Evolutionary conservation across 1,284 basidiomycete genomes (phyloP).

Genomic region (Cryptococcus sp.): DNA sequence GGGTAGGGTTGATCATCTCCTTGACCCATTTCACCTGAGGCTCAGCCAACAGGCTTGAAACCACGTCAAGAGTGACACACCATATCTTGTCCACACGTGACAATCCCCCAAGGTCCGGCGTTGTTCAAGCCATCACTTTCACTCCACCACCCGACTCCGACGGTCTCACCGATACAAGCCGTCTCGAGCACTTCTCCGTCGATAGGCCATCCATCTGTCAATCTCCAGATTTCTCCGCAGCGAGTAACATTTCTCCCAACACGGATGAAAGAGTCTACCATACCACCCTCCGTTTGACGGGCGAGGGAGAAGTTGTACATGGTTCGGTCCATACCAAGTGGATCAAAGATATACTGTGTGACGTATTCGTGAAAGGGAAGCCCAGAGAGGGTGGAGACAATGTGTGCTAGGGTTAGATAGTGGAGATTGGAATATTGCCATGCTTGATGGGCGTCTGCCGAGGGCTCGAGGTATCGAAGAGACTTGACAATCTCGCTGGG

Average conservation of each 20-base stretch:
- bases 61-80: slow-evolving; percentile 14
- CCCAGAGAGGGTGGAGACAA: slow-evolving; percentile 8
- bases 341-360: slow-evolving; percentile 14
- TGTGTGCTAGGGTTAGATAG: slow-evolving; percentile 11
- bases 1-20: slow-evolving; percentile 27
- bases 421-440: slow-evolving; percentile 26
- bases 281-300: neutral
- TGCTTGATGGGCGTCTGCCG: slow-evolving; percentile 4
- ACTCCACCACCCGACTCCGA: slow-evolving; percentile 23
- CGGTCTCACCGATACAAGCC: slow-evolving; percentile 14
- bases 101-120: slow-evolving; percentile 20
- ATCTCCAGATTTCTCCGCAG: slow-evolving; percentile 6
- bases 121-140: slow-evolving; percentile 12
- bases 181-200: neutral
- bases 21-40: slow-evolving; percentile 21
- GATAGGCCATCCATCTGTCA: neutral
- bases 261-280: slow-evolving; percentile 7
- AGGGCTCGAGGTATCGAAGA: slow-evolving; percentile 7
- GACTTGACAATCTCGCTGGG: neutral
- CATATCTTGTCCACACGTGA: slow-evolving; percentile 25
- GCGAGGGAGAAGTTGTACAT: slow-evolving; percentile 7
- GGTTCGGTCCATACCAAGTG: slow-evolving; percentile 19
- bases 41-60: neutral
- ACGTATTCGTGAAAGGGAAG: slow-evolving; percentile 12
- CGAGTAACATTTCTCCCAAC: slow-evolving; percentile 5